phyloP scores from a whole-genome alignment of 495 filamentous ascomycete genomes.

The Penicillium steckii region DNA sequence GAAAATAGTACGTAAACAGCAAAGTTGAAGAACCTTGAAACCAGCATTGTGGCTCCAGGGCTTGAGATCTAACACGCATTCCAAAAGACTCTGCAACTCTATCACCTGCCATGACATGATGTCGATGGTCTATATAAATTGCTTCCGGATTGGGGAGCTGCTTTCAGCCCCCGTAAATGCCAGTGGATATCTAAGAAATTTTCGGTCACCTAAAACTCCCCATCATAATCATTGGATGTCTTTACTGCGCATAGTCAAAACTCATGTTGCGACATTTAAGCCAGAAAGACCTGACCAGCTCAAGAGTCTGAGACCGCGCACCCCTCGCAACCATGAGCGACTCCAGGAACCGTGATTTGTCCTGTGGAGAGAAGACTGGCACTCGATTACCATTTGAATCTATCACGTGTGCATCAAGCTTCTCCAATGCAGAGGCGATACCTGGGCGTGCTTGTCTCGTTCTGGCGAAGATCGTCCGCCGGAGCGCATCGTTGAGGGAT shows the following conservation, averaged over 20 bases:
- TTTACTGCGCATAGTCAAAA: slow-evolving; percentile 56
- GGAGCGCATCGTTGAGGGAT: slow-evolving; percentile 71
- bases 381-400: slow-evolving; percentile 31
- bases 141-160: background rate
- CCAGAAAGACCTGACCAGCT: slow-evolving; percentile 68
- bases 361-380: slow-evolving; percentile 26
- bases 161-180: slow-evolving; percentile 11
- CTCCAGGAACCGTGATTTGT: slow-evolving; percentile 36
- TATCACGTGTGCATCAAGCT: slow-evolving; percentile 38
- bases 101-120: too few species aligned
- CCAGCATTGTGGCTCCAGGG: too few species aligned
- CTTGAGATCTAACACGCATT: too few species aligned
- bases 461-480: slow-evolving; percentile 68
- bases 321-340: slow-evolving; percentile 57
- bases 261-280: slow-evolving; percentile 65
- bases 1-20: too few species aligned
- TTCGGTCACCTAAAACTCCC: slow-evolving; percentile 10
- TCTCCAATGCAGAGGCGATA: slow-evolving; percentile 55
- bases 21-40: too few species aligned
- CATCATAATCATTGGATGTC: background rate
- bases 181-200: slow-evolving; percentile 14
- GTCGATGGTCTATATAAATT: background rate
- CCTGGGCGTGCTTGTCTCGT: slow-evolving; percentile 62
- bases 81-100: too few species aligned
- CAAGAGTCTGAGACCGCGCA: slow-evolving; percentile 50